Conservation (phyloP, 2,329 filamentous ascomycete species). For the Clonostachys chloroleuca region DNA sequence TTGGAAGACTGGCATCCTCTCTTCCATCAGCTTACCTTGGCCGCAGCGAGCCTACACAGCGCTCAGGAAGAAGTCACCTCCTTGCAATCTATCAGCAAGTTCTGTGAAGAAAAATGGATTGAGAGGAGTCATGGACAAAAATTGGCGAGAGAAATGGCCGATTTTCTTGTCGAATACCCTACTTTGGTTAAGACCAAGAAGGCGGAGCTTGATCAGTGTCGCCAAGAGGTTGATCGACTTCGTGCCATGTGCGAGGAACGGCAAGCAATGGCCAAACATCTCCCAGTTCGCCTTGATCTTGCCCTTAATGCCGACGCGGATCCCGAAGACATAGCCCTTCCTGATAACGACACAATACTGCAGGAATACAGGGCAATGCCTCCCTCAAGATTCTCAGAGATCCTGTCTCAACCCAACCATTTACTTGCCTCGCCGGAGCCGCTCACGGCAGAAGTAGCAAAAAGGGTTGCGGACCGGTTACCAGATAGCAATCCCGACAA, state of each 20-base stretch:
- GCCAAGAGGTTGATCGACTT: constrained; percentile 24
- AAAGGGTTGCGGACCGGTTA: constrained; percentile 29
- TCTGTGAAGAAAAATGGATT: constrained; percentile 21
- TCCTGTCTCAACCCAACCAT: constrained; percentile 45
- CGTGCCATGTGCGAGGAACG: constrained; percentile 32
- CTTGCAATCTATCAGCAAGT: constrained; percentile 29
- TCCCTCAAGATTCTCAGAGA: constrained; percentile 34
- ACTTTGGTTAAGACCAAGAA: constrained; percentile 24
- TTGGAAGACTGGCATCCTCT: constrained; percentile 39
- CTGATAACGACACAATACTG: constrained; percentile 15
- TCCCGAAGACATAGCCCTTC: constrained; percentile 37
- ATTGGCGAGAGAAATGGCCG: constrained; percentile 24
- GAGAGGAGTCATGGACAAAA: constrained; percentile 5
- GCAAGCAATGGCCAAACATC: constrained; percentile 35
- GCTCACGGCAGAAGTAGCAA: constrained; percentile 31
- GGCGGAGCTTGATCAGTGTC: constrained; percentile 22
- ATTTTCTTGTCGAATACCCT: constrained; percentile 39
- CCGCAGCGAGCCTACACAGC: constrained; percentile 38
- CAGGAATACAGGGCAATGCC: constrained; percentile 19
- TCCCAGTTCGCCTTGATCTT: constrained; percentile 29
- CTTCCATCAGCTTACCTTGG: constrained; percentile 35
- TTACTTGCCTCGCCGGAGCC: constrained; percentile 28
- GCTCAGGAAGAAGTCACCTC: constrained; percentile 42
- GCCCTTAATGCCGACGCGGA: constrained; percentile 27
- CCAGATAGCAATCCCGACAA: constrained; percentile 26